Evolutionary conservation across 1,139 yeast species (phyloP), one percentile per base, ranked within the genome.

Genomic region (Fermentozyma sake): DNA sequence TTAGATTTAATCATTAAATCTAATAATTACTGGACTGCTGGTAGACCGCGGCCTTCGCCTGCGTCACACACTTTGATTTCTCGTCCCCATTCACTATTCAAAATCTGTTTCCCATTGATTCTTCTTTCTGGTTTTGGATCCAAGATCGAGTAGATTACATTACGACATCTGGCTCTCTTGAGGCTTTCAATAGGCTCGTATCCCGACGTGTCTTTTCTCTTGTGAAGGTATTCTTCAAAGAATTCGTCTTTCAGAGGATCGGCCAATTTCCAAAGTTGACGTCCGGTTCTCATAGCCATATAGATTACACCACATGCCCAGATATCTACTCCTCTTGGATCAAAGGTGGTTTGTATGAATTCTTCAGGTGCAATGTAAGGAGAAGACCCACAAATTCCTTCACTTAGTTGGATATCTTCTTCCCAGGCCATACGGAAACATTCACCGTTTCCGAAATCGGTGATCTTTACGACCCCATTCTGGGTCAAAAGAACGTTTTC

Each of bases 341-440:
- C 97, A 53, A 85, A 91, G 42, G 80, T 80, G 22, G 68, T 63
- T 26, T 71, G 74, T 2, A 72, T 70, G 51, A 79, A 91, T 52
- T 87, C 96, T 56, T 91, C 98, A 0, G 98, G 97, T 0, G 97
- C 96, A 49, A 91, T 91, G 52, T 91, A 91, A 1, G 97, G 96
- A 6, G 86, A 79, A 0, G 95, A 76, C 4, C 91, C 93, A 52
- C 94, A 83, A 9, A 87, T 71, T 8, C 96, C 97, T 33, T 77
- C 79, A 42, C 87, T 77, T 37, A 82, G 55, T 51, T 86, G 96
- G 23, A 89, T 74, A 18, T 85, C 87, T 27, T 72, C 70, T 48
- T 91, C 97, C 97, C 97, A 91, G 0, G 96, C 96, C 91, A 87
- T 87, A 39, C 80, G 77, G 59, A 91, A 91, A 53, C 96, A 89